phyloP scores from a whole-genome alignment of 2,329 filamentous ascomycete genomes.

The Tolypocladium nubicola region DNA sequence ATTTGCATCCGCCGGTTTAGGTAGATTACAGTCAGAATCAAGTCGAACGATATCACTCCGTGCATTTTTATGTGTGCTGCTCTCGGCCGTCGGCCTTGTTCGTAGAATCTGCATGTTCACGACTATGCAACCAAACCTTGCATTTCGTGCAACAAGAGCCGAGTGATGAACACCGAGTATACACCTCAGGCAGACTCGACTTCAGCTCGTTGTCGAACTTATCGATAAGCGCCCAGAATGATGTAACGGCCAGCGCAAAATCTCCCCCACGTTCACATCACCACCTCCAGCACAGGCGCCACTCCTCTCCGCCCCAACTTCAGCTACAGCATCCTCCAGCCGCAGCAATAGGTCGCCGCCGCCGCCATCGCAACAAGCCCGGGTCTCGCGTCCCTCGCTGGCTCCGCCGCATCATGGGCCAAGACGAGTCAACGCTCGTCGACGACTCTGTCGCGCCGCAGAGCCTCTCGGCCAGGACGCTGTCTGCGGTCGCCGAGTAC shows the following conservation, averaged over 20 bases:
- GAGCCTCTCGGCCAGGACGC: constrained; percentile 56
- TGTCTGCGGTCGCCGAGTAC: constrained; percentile 69
- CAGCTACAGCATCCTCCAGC: background rate
- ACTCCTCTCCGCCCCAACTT: background rate
- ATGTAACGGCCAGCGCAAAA: background rate
- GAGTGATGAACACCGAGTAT: too few species aligned
- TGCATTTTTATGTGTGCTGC: background rate
- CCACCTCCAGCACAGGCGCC: background rate
- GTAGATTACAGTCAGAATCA: background rate
- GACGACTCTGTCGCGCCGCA: constrained; percentile 53
- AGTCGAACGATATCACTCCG: background rate
- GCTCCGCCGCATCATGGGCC: constrained; percentile 59
- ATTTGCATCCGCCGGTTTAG: background rate
- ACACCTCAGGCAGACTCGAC: background rate
- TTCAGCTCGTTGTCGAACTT: background rate
- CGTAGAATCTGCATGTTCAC: background rate
- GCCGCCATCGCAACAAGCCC: background rate
- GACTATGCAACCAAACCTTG: background rate
- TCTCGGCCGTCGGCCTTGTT: background rate
- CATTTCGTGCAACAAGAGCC: too few species aligned
- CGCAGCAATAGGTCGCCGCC: background rate
- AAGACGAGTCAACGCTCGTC: constrained; percentile 60
- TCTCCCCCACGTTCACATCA: background rate
- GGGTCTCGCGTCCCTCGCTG: background rate
- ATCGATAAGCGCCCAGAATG: background rate